Evolutionary conservation across 352 stramenopile species (phyloP).

Genomic region (Phytophthora capsici): DNA sequence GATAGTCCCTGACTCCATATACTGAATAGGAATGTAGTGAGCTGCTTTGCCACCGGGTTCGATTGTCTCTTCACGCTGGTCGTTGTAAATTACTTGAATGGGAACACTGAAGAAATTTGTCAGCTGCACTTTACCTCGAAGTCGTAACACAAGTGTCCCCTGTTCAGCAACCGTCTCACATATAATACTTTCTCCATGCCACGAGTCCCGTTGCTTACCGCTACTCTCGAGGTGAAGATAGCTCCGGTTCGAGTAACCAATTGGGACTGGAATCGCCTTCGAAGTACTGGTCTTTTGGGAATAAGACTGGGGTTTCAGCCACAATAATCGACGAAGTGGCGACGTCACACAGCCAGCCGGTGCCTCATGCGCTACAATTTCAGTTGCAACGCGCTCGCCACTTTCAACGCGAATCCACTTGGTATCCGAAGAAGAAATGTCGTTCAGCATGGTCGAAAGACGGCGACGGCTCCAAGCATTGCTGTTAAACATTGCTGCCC

Average conservation of each 20-base stretch:
- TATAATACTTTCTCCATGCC: conserved; percentile 83
- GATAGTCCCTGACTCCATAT: conserved; percentile 70
- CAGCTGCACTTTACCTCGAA: conserved; percentile 82
- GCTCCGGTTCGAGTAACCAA: conserved; percentile 87
- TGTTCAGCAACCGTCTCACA: conserved; percentile 88
- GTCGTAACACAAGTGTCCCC: conserved; percentile 78
- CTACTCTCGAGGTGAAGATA: conserved; percentile 84
- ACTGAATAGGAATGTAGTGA: conserved; percentile 86
- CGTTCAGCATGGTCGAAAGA: conserved; percentile 76
- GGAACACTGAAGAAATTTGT: conserved; percentile 76
- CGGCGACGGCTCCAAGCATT: conserved; percentile 67
- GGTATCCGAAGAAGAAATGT: conserved; percentile 75
- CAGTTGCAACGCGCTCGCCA: conserved; percentile 71
- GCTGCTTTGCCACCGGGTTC: conserved; percentile 49
- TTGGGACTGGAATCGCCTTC: conserved; percentile 86
- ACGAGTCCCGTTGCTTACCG: conserved; percentile 62
- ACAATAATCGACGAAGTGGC: conserved; percentile 73
- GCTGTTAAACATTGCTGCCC: conserved; percentile 53
- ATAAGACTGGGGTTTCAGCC: conserved; percentile 77
- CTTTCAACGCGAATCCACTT: conserved; percentile 73
- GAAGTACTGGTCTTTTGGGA: conserved; percentile 40
- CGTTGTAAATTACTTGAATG: conserved; percentile 83
- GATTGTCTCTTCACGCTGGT: conserved; percentile 60
- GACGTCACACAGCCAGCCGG: conserved; percentile 84
- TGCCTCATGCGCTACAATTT: conserved; percentile 84